These are phyloP conservation scores for Rosa multiflora DNA, from an alignment of 306 rosid genomes.

Conservation along the genomic window DNA sequence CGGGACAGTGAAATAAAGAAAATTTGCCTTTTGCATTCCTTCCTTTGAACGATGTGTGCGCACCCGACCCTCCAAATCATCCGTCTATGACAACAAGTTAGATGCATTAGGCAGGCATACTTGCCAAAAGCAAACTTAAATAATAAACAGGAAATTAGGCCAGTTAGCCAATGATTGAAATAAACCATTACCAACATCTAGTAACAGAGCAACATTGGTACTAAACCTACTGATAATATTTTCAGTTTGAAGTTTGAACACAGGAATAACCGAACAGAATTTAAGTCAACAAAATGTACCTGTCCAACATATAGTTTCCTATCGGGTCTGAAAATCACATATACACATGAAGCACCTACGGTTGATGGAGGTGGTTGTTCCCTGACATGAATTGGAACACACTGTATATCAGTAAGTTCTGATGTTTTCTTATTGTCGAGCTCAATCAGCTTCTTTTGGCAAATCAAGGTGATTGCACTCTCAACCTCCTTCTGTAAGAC, in stretches of 20 bases:
- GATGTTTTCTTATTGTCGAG: slow-evolving; percentile 31
- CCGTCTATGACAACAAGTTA: slow-evolving; percentile 47
- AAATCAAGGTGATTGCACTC: slow-evolving; percentile 57
- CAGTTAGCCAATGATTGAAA: background rate
- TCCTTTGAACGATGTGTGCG: slow-evolving; percentile 67
- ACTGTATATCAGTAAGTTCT: slow-evolving; percentile 41
- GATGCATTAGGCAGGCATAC: background rate
- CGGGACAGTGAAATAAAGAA: slow-evolving; percentile 62
- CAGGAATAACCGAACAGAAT: background rate
- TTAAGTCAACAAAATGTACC: slow-evolving; percentile 42
- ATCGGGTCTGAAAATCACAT: slow-evolving; percentile 78
- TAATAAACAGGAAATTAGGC: background rate
- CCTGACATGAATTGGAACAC: slow-evolving; percentile 54
- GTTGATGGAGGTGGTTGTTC: slow-evolving; percentile 92
- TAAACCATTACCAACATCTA: background rate
- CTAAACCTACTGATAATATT: background rate
- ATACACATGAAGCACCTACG: slow-evolving; percentile 84
- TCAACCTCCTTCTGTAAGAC: slow-evolving; percentile 51
- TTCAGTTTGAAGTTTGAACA: too few relatives aligned
- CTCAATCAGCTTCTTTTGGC: slow-evolving; percentile 67
- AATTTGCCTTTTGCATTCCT: slow-evolving; percentile 61
- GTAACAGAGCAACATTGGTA: background rate
- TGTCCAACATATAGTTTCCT: slow-evolving; percentile 76
- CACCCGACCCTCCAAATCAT: slow-evolving; percentile 78
- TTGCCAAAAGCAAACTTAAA: background rate